phyloP scores from a whole-genome alignment of 805 yeast genomes.

The Teunomyces stri region DNA sequence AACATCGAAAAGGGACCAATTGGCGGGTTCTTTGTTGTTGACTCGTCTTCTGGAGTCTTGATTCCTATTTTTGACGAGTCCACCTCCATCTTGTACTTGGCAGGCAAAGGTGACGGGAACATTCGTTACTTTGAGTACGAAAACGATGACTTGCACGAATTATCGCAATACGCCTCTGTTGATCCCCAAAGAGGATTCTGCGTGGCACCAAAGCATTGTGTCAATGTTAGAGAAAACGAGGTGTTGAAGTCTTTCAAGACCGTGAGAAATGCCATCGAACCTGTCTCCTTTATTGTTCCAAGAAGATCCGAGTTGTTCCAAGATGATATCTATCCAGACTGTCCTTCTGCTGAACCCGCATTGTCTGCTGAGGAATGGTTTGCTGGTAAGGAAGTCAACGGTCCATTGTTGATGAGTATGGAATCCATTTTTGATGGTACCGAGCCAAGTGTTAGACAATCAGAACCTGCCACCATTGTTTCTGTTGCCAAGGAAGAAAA shows the following conservation, averaged over 20 bases:
- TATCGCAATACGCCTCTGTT: conserved; percentile 85
- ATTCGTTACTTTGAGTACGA: conserved; percentile 90
- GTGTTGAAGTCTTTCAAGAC: conserved; percentile 80
- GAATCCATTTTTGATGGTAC: conserved; percentile 77
- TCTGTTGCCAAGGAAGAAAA: conserved; percentile 23
- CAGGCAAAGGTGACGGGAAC: conserved; percentile 98
- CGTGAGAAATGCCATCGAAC: conserved; percentile 87
- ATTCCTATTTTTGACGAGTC: conserved; percentile 88
- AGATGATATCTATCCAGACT: conserved; percentile 88
- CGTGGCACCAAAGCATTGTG: conserved; percentile 77
- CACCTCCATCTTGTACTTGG: conserved; percentile 77
- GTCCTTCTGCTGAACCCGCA: conserved; percentile 79
- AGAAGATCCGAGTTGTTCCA: conserved; percentile 92
- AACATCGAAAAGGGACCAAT: conserved; percentile 78
- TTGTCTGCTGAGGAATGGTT: conserved; percentile 77
- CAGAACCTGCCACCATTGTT: conserved; percentile 33
- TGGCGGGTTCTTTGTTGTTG: conserved; percentile 84
- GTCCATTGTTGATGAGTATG: conserved; percentile 79
- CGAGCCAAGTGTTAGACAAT: conserved; percentile 46
- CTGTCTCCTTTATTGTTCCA: conserved; percentile 90
- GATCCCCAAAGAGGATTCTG: conserved; percentile 98
- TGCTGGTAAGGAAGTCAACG: conserved; percentile 72
- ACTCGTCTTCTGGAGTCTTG: conserved; percentile 88
- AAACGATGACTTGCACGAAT: conserved; percentile 74
- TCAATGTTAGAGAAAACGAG: conserved; percentile 80